Conservation (phyloP, 495 filamentous ascomycete species). For the Mytilinidion resinicola region DNA sequence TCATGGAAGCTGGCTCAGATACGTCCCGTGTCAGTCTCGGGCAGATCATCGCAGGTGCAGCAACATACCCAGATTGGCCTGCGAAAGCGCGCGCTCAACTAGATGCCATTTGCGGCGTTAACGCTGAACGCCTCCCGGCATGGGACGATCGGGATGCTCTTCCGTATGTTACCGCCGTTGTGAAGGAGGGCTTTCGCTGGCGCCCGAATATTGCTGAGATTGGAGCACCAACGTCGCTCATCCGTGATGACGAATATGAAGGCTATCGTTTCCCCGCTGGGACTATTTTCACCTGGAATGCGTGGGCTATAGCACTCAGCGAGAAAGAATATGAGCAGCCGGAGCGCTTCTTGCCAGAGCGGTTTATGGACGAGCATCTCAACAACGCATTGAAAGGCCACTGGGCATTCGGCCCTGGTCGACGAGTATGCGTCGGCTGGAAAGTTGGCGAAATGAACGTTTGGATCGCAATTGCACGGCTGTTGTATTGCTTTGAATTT, state of each 20-base stretch:
- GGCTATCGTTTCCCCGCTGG: slow-evolving; percentile 7
- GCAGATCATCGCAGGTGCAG: slow-evolving; percentile 14
- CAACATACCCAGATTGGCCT: slow-evolving; percentile 5
- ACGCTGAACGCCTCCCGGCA: neutral
- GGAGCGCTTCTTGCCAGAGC: slow-evolving; percentile 9
- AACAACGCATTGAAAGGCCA: slow-evolving; percentile 11
- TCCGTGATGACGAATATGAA: slow-evolving; percentile 13
- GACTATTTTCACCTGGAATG: slow-evolving; percentile 16
- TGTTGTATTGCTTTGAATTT: slow-evolving; percentile 17
- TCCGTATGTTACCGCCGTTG: slow-evolving; percentile 7
- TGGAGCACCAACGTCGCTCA: slow-evolving; percentile 7
- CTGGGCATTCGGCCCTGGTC: slow-evolving; percentile 14
- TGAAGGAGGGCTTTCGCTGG: slow-evolving; percentile 17
- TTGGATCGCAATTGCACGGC: slow-evolving; percentile 11
- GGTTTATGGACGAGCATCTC: neutral
- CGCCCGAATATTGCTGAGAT: slow-evolving; percentile 14
- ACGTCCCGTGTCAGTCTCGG: slow-evolving; percentile 11
- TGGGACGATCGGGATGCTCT: slow-evolving; percentile 1
- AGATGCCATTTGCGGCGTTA: slow-evolving; percentile 5
- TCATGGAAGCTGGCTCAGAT: slow-evolving; percentile 18
- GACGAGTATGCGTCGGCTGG: slow-evolving; percentile 11
- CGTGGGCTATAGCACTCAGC: slow-evolving; percentile 8
- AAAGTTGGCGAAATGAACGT: slow-evolving; percentile 16
- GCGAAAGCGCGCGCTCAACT: slow-evolving; percentile 2
- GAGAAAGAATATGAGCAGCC: slow-evolving; percentile 7